Base-by-base conservation (phyloP, 306 rosid species). In the Benincasa hispida region DNA sequence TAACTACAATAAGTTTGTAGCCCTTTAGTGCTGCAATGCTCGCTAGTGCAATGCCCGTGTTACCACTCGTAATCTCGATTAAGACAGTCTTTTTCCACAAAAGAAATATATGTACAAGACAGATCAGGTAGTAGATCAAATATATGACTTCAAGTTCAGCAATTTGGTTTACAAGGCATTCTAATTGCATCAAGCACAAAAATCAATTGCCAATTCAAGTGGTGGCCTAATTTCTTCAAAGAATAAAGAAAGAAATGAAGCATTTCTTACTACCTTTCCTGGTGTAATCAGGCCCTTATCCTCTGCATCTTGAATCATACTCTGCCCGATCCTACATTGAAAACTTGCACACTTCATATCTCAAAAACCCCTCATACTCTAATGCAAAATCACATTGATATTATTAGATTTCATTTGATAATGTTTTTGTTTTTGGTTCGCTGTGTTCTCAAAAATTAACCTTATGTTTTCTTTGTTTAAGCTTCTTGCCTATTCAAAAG, bases 261-360 rank as follows among this genome's bases (percentile, higher is more conserved):
- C 42, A 48, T 30, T 41, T 9, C 50, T 85, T 30, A 79, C 25
- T 70, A 84, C 97, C 95, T 93, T 91, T 59, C 97, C 95, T 5
- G 91, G 97, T 3, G 93, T 87, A 47, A 93, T 87, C n/a, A 91
- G 83, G 25, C 97, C 96, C 42, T 86, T 87, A 22, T 79, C 91
- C 80, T 93, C 92, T 1, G 97, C 98, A 66, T 93, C 95, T 54
- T 89, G 79, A 66, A 91, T 91, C 98, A 93, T 91, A 69, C 93
- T 87, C 37, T 79, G 55, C 0, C 91, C 95, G 48, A 85, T 85
- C 86, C 96, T 93, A 86, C 78, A 78, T 22, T 22, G 8, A 41
- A 37, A 69, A 39, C 18, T 67, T 9, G 25, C 34, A 63, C 8
- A 18, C 4, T 34, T 32, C 14, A 62, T 17, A 63, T 37, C 8